Evolutionary conservation across 2,329 filamentous ascomycete genomes (phyloP).

Genomic region (Fusarium sulawesiense): DNA sequence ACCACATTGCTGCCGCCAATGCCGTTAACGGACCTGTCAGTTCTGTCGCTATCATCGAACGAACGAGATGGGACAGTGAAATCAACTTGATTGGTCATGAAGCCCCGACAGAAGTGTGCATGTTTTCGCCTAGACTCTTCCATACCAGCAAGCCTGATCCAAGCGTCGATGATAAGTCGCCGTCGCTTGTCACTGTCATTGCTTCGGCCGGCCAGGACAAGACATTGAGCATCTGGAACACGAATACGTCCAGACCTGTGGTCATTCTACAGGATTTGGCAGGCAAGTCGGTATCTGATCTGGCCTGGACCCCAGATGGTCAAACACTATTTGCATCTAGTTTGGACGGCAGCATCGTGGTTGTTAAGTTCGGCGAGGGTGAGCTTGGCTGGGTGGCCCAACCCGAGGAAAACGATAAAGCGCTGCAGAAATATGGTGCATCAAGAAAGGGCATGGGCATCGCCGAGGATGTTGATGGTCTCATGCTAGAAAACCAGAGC

Average conservation of each 20-base stretch:
- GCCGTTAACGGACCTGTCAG: constrained; percentile 97
- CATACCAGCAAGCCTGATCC: constrained; percentile 74
- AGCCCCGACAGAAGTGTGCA: constrained; percentile 95
- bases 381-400: constrained; percentile 91
- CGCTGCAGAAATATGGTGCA: constrained; percentile 90
- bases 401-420: constrained; percentile 89
- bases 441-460: constrained; percentile 90
- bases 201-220: constrained; percentile 98
- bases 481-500: constrained; percentile 89
- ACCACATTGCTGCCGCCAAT: constrained; percentile 96
- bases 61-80: constrained; percentile 92
- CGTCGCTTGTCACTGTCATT: constrained; percentile 84
- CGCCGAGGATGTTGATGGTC: constrained; percentile 88
- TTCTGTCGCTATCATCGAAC: constrained; percentile 94
- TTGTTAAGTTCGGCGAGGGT: constrained; percentile 82
- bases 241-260: constrained; percentile 89
- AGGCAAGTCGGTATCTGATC: constrained; percentile 91
- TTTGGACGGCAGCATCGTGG: constrained; percentile 88
- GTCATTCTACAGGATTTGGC: constrained; percentile 90
- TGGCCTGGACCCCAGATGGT: constrained; percentile 94
- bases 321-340: constrained; percentile 87
- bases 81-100: constrained; percentile 98
- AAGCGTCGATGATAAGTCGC: constrained; percentile 56
- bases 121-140: constrained; percentile 94
- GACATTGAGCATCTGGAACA: constrained; percentile 97